Evolutionary conservation across 169 alveolate genomes (phyloP), one percentile per base, ranked within the genome.

Genomic region (Plasmodium knowlesi): DNA sequence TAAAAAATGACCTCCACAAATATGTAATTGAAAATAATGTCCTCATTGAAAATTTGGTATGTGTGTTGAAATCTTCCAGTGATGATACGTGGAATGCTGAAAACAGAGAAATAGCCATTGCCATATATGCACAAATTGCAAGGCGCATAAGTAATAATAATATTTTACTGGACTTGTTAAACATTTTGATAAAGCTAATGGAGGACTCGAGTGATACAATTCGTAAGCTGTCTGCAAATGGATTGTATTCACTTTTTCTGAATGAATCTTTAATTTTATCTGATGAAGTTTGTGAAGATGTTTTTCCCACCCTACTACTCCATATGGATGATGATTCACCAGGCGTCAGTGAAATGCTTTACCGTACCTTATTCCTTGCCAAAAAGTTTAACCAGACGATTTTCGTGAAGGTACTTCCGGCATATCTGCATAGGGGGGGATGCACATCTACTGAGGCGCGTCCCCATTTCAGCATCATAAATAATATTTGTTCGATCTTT

Each of bases 51-150:
- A 74, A 50, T 76, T 74, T 86, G 80, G 79, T 86, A 19, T 53
- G 93, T 50, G 85, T 74, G 3, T 72, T 86, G 6, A 86, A 76
- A 32, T 86, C 93, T 4, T 34, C 74, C n/a, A 86, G 43, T 53
- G 93, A 86, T 86, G 93, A 86, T 74, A 74, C 85, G 28, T 86
- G 93, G 93, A 74, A 46, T 86, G 67, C 41, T 74, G 93, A 61
- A 74, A 86, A 86, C 67, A 86, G 93, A 70, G 93, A 74, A 86
- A 76, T 86, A 74, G 53, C 78, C 41, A 86, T 86, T 37, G 57
- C 80, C 22, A 86, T 86, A 86, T 74, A 32, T 86, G 74, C 73
- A 22, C 70, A 86, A 74, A 46, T 86, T 50, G 79, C 57, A 74
- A 78, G 80, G 81, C 25, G 70, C 32, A 2, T 86, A n/a, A 53